Base-by-base conservation (phyloP, 73 alveolate species). In the Durusdinium trenchii region DNA sequence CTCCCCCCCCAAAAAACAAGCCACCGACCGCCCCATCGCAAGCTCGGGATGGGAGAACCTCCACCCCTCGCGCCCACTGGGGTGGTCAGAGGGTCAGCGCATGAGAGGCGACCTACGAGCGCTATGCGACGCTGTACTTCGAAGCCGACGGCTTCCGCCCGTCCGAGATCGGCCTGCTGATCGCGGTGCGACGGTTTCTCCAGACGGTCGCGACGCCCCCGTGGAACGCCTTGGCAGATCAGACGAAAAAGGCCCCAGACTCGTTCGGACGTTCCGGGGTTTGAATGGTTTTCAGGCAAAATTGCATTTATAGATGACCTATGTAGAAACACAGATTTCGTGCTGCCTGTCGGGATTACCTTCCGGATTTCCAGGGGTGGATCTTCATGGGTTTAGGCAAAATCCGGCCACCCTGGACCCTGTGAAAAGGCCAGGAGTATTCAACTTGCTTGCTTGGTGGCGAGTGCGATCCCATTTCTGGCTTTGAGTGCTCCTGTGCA, bases 201-300 rank as follows among this genome's bases (percentile, higher is more conserved):
- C 83, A 64, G 76, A 91, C 97, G 45, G 40, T 76, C 51, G 61
- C 61, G 16, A 91, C 97, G 26, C 93, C 99, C n/a, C 67, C 75
- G 26, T 93, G 99, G 99, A 76, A 76, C 75, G 99, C 99, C 5
- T 5, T 93, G 92, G 99, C 99, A 3, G 99, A 93, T 75, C 50
- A 51, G 40, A 93, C 99, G 62, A 93, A 93, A 93, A 36, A 62
- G 47, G 99, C 99, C 48, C 32, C 20, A 64, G 54, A 32, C 40
- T 48, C 54, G 7, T 62, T 62, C 32, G 76, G 32, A 62, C 43
- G 76, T 73, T 9, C 40, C 40, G 85, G 30, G 73, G 73, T 60
- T 60, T 60, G 30, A 23, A 60, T 23, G 73, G 73, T 23, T 60
- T 0, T 23, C 73, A 23, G 7, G 30, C 73, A 60, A 23, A 23